Percentiles rank a stretch among this genome's conserved stretches.
These are phyloP conservation scores for Lipomyces kockii DNA, from an alignment of 805 yeast species.

Conservation along the genomic window DNA sequence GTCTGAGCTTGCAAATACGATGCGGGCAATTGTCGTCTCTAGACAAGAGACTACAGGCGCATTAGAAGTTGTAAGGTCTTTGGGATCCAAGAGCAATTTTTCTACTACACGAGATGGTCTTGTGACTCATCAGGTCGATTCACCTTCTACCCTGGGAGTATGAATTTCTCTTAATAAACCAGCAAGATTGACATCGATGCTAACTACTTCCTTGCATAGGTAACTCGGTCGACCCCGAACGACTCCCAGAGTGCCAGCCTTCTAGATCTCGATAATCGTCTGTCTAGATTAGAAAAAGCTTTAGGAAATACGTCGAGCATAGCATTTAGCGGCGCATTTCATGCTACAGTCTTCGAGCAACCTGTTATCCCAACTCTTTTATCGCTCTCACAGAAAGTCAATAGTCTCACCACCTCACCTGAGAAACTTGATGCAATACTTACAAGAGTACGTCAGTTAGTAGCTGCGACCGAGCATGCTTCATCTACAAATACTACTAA, in stretches of 20 bases:
- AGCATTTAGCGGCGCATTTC: slow-evolving; percentile 7
- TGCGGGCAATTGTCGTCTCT: neutral
- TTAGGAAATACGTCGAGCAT: slow-evolving; percentile 23
- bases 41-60: neutral
- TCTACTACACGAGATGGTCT: neutral
- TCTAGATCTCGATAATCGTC: slow-evolving; percentile 20
- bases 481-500: neutral
- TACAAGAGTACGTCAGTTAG: neutral
- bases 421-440: slow-evolving; percentile 12
- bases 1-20: neutral
- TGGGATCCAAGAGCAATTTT: neutral
- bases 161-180: neutral
- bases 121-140: neutral
- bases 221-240: slow-evolving; percentile 1
- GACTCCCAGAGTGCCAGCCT: neutral
- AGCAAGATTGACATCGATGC: too few species aligned
- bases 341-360: slow-evolving; percentile 18
- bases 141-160: neutral
- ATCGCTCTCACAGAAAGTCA: slow-evolving; percentile 23
- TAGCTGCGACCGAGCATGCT: neutral
- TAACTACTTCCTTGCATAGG: neutral
- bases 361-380: slow-evolving; percentile 26
- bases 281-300: slow-evolving; percentile 23
- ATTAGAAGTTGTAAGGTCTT: neutral
- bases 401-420: slow-evolving; percentile 14